These are phyloP conservation scores for Talaromyces verruculosus DNA, from an alignment of 2,329 filamentous ascomycete species.

Conservation along the genomic window DNA sequence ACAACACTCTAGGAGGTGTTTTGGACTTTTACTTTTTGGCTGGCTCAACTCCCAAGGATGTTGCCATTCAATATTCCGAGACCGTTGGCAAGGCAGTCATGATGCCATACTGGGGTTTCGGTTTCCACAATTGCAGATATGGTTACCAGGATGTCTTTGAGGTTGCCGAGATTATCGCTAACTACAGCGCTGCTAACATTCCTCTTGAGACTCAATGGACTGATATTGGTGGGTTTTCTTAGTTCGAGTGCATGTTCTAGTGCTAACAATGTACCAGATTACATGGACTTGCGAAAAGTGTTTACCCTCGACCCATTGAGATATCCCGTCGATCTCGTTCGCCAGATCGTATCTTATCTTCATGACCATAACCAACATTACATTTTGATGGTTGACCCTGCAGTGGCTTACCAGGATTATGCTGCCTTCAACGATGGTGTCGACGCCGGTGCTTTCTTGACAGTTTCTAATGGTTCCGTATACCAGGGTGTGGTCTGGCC, in stretches of 20 bases:
- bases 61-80: slow-evolving; percentile 60
- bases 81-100: slow-evolving; percentile 59
- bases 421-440: slow-evolving; percentile 61
- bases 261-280: slow-evolving; percentile 27
- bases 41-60: slow-evolving; percentile 59
- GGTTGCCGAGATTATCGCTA: slow-evolving; percentile 46
- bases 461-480: slow-evolving; percentile 54
- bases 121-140: slow-evolving; percentile 64
- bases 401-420: slow-evolving; percentile 36
- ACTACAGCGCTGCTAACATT: slow-evolving; percentile 45
- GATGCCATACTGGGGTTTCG: slow-evolving; percentile 65
- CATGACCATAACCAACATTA: slow-evolving; percentile 68
- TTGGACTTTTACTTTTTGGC: slow-evolving; percentile 69
- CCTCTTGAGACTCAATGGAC: slow-evolving; percentile 50
- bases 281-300: slow-evolving; percentile 40
- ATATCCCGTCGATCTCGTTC: slow-evolving; percentile 52
- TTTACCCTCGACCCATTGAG: slow-evolving; percentile 43
- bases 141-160: slow-evolving; percentile 56
- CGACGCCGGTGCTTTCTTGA: slow-evolving; percentile 57
- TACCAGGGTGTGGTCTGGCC: slow-evolving; percentile 71
- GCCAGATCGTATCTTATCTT: slow-evolving; percentile 64
- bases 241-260: background rate
- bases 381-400: slow-evolving; percentile 72
- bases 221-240: slow-evolving; percentile 33
- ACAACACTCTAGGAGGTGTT: slow-evolving; percentile 74